Percentiles rank a stretch among this genome's conserved stretches.
Conservation (phyloP, 495 filamentous ascomycete genomes). For the Aspergillus funiculosus region DNA sequence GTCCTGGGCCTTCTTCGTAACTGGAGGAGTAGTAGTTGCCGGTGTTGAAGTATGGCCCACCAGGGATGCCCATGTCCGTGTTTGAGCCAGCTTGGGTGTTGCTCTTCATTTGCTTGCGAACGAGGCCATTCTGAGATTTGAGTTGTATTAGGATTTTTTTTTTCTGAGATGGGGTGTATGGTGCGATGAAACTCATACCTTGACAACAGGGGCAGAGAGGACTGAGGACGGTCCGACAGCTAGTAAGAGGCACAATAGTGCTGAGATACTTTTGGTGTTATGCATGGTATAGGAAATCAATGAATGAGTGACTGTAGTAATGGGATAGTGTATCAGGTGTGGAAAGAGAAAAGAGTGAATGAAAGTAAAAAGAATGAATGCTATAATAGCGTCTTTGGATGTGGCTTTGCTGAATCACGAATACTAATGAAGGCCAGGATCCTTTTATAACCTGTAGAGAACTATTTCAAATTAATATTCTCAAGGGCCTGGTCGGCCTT, state of each 20-base stretch:
- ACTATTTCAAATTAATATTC: neutral
- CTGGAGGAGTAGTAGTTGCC: constrained; percentile 18
- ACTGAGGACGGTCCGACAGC: constrained; percentile 30
- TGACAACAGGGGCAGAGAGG: constrained; percentile 27
- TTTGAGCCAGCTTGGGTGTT: constrained; percentile 27
- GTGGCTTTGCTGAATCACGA: neutral
- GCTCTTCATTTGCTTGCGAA: constrained; percentile 13
- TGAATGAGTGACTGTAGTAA: constrained; percentile 20
- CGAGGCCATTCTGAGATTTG: neutral
- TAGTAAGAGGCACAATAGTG: constrained; percentile 35
- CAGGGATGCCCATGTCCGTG: constrained; percentile 26
- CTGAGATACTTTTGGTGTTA: constrained; percentile 28
- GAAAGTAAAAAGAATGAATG: constrained; percentile 10
- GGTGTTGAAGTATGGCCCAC: constrained; percentile 23
- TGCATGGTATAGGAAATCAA: constrained; percentile 22
- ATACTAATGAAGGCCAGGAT: neutral
- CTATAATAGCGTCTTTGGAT: constrained; percentile 1
- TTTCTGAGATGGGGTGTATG: neutral
- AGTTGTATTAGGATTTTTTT: constrained; percentile 7
- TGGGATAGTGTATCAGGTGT: neutral
- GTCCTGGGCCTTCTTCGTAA: constrained; percentile 12
- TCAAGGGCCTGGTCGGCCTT: neutral
- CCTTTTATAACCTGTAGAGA: constrained; percentile 11
- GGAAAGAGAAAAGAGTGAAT: neutral
- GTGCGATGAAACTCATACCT: constrained; percentile 9